These are phyloP conservation scores for Symbiodinium pilosum DNA, from an alignment of 73 alveolate genomes.

Conservation along the genomic window DNA sequence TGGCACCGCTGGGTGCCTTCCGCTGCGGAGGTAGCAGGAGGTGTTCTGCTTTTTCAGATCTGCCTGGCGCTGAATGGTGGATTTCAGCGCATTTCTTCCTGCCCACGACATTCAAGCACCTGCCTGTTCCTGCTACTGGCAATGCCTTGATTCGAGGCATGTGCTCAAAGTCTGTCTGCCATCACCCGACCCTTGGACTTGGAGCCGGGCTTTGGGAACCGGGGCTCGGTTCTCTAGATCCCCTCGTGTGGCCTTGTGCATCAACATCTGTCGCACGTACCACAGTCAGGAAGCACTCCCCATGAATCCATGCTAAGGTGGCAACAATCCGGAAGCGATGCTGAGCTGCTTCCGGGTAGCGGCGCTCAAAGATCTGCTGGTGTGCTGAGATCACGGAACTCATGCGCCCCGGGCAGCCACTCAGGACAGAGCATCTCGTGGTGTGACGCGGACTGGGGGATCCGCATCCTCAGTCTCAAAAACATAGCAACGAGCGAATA, in stretches of 20 bases:
- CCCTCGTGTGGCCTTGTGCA: neutral
- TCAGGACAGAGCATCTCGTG: neutral
- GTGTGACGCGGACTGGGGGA: conserved; percentile 1
- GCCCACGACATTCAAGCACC: no score
- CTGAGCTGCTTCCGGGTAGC: neutral
- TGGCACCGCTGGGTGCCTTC: conserved; percentile 5
- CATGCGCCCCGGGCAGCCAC: no score
- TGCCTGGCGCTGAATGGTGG: no score
- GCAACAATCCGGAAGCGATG: neutral
- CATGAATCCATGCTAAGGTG: neutral
- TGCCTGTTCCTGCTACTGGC: no score
- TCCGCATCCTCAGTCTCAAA: neutral
- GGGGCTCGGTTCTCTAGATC: neutral
- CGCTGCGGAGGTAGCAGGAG: conserved; percentile 10
- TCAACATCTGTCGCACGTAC: neutral
- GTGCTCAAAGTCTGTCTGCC: no score
- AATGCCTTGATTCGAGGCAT: no score
- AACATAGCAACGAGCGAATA: no score
- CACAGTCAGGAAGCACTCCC: no score
- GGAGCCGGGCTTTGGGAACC: neutral
- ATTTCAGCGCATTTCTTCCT: no score
- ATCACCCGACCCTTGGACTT: neutral
- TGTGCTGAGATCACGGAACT: no score
- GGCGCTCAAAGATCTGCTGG: neutral
- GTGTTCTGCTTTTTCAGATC: neutral